Percentiles rank a stretch among this genome's conserved stretches.
Evolutionary conservation across 2,329 filamentous ascomycete species (phyloP).

Genomic region (Fusarium praegraminearum): DNA sequence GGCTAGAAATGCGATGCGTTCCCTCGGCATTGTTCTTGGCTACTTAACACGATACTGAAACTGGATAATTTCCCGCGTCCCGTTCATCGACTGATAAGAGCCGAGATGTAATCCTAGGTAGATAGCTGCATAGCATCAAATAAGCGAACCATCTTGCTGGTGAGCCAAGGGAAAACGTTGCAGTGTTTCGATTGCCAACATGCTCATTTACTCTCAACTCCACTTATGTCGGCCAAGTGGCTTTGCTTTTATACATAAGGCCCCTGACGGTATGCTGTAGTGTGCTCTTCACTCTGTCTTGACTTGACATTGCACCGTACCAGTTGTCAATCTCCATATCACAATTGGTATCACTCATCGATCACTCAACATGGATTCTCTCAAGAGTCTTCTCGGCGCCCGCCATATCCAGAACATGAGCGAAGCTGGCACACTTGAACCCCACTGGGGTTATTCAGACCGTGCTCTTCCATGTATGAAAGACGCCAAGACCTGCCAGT

Average conservation of each 20-base stretch:
- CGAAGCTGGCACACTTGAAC: not conserved
- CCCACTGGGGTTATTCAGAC: not conserved
- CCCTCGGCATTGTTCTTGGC: not conserved
- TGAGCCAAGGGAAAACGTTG: not conserved
- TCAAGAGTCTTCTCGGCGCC: not conserved
- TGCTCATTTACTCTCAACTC: not conserved
- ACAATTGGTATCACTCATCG: too few relatives aligned
- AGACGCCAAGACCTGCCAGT: not conserved
- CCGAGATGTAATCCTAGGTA: rapidly evolving
- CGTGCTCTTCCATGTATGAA: not conserved
- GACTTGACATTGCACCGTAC: too few relatives aligned
- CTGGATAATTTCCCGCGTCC: rapidly evolving
- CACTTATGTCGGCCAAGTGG: not conserved
- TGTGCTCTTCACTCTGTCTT: not conserved
- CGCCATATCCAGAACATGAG: not conserved
- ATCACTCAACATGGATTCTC: not conserved
- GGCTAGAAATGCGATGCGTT: not conserved
- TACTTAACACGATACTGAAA: not conserved
- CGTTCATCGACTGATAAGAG: not conserved
- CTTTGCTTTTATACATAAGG: not conserved
- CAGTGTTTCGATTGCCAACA: not conserved
- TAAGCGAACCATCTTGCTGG: not conserved
- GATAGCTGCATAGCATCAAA: not conserved
- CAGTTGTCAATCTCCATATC: not conserved
- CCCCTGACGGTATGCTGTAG: not conserved